Conservation (phyloP, 768 basidiomycete genomes). For the Grammothele lineata region DNA sequence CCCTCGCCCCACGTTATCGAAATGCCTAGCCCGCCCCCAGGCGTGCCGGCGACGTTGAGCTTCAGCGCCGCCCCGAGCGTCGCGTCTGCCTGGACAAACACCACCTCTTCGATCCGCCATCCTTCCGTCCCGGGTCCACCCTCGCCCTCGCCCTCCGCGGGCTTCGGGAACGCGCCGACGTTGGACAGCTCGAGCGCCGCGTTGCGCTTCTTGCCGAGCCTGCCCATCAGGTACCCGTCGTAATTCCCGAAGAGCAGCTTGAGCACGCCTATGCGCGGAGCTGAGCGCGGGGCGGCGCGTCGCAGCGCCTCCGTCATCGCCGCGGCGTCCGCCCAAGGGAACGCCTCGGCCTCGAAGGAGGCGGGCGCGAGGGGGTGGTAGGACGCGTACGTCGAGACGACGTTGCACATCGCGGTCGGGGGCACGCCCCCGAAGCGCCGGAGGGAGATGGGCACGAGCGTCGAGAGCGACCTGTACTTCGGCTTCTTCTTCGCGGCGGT, state of each 20-base stretch:
- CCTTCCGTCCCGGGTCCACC: too few species aligned
- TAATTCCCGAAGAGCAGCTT: slow-evolving; percentile 30
- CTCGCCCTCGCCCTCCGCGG: neutral
- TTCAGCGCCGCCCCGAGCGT: slow-evolving; percentile 16
- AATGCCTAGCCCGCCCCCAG: slow-evolving; percentile 15
- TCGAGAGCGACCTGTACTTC: slow-evolving; percentile 13
- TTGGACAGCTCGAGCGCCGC: slow-evolving; percentile 37
- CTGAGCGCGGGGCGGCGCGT: slow-evolving; percentile 15
- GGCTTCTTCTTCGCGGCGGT: too few species aligned
- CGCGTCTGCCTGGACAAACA: slow-evolving; percentile 12
- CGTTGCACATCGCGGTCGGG: slow-evolving; percentile 31
- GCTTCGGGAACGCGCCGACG: slow-evolving; percentile 27
- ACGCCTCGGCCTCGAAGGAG: slow-evolving; percentile 1
- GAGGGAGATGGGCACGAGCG: slow-evolving; percentile 31
- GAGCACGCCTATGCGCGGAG: slow-evolving; percentile 29
- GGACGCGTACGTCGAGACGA: slow-evolving; percentile 23
- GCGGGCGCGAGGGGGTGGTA: slow-evolving; percentile 21
- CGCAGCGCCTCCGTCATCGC: slow-evolving; percentile 26
- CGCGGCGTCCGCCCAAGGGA: slow-evolving; percentile 30
- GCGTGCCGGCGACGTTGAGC: slow-evolving; percentile 18
- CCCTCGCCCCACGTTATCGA: slow-evolving; percentile 17
- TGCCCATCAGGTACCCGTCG: slow-evolving; percentile 25
- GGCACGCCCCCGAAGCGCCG: slow-evolving; percentile 27
- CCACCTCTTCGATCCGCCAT: slow-evolving; percentile 18
- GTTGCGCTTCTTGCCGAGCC: slow-evolving; percentile 31